phyloP scores from a whole-genome alignment of 164 flowering plant species.

The Nelumbo lutea region DNA sequence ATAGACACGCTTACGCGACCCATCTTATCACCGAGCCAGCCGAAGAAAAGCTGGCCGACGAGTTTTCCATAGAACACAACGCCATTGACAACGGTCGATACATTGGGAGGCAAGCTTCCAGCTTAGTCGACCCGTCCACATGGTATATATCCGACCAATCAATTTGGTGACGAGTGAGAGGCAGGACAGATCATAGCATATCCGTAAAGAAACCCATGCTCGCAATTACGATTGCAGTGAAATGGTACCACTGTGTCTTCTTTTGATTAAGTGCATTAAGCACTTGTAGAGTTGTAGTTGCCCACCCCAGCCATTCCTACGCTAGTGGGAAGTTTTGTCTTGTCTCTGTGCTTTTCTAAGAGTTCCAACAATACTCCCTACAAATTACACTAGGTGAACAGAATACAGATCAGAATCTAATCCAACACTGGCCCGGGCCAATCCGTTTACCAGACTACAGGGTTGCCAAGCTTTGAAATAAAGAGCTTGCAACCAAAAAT shows the following conservation, averaged over 20 bases:
- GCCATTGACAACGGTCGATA: neutral
- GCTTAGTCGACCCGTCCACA: too few relatives aligned
- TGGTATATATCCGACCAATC: neutral
- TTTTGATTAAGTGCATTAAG: neutral
- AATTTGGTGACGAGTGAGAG: neutral
- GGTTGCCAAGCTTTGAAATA: too few relatives aligned
- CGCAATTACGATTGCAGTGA: neutral
- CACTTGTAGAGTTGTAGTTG: neutral
- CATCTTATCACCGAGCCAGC: neutral
- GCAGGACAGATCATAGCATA: neutral
- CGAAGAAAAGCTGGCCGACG: neutral
- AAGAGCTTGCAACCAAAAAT: too few relatives aligned
- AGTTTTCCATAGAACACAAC: neutral
- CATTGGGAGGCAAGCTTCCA: neutral
- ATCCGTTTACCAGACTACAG: too few relatives aligned
- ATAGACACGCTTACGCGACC: neutral
- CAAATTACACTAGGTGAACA: too few relatives aligned
- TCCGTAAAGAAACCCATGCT: neutral
- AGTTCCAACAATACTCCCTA: too few relatives aligned
- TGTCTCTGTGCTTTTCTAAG: too few relatives aligned
- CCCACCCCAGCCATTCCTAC: too few relatives aligned
- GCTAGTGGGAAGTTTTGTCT: too few relatives aligned
- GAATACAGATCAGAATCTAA: too few relatives aligned
- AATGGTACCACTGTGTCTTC: neutral
- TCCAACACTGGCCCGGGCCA: too few relatives aligned